Percentiles rank a stretch among this genome's conserved stretches.
These are phyloP conservation scores for Pyrenophora seminiperda DNA, from an alignment of 2,329 filamentous ascomycete species.

Conservation along the genomic window DNA sequence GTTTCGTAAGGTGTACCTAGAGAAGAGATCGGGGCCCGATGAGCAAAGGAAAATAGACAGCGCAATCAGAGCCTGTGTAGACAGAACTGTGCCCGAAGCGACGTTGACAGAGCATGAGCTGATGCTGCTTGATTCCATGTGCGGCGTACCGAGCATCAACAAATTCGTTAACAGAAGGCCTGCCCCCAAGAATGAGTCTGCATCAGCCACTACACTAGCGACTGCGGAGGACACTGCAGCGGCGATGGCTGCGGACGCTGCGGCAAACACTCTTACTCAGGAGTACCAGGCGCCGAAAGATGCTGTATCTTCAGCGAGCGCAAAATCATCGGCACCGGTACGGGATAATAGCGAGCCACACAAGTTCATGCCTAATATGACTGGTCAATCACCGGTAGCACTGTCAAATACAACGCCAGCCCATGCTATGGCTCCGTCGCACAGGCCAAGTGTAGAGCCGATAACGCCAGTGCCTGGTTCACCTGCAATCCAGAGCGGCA, in stretches of 20 bases:
- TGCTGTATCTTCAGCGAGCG: constrained; percentile 1
- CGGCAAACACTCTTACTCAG: constrained; percentile 24
- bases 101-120: constrained; percentile 34
- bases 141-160: constrained; percentile 26
- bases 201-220: constrained; percentile 12
- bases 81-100: constrained; percentile 29
- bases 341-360: constrained; percentile 28
- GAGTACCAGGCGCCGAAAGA: constrained; percentile 5
- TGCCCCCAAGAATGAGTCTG: constrained; percentile 16
- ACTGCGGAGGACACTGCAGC: constrained; percentile 37
- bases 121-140: constrained; percentile 32
- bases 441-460: constrained; percentile 45
- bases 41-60: constrained; percentile 42
- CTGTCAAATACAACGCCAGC: constrained; percentile 14
- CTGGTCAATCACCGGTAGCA: constrained; percentile 16
- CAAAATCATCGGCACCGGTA: constrained; percentile 8
- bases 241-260: constrained; percentile 42
- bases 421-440: constrained; percentile 21
- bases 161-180: constrained; percentile 23
- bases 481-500: constrained; percentile 36
- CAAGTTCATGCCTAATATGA: constrained; percentile 38
- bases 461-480: constrained; percentile 45
- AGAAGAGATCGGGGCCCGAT: constrained; percentile 28
- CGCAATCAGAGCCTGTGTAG: constrained; percentile 40
- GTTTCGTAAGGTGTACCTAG: constrained; percentile 40